Evolutionary conservation across 495 filamentous ascomycete genomes (phyloP).

Genomic region (Cryomyces minteri): DNA sequence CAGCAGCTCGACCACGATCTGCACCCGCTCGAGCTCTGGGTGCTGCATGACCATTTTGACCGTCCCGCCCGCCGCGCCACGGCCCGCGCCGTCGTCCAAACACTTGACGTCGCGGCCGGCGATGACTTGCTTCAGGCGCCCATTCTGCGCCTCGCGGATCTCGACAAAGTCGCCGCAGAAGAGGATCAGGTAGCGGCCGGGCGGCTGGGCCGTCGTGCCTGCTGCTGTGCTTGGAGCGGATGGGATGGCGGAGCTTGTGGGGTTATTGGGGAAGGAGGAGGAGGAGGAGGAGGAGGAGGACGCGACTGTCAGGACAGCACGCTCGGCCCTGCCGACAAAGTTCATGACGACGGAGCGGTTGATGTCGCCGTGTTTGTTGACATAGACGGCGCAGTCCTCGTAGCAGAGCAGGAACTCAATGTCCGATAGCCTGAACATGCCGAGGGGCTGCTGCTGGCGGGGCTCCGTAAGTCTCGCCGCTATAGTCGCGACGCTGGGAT

Average conservation of each 20-base stretch:
- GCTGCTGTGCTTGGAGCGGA: no score
- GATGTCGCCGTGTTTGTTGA: conserved; percentile 95
- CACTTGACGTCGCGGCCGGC: conserved; percentile 72
- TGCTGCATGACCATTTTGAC: conserved; percentile 94
- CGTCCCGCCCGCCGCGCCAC: conserved; percentile 26
- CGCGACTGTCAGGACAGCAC: conserved; percentile 52
- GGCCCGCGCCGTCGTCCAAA: conserved; percentile 59
- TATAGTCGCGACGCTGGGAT: conserved; percentile 60
- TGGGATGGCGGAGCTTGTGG: no score
- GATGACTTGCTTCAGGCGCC: conserved; percentile 82
- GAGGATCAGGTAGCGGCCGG: conserved; percentile 19
- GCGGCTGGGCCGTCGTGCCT: background rate
- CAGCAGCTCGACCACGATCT: conserved; percentile 81
- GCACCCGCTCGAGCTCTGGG: conserved; percentile 60
- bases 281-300: conserved; percentile 33
- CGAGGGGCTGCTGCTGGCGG: conserved; percentile 61
- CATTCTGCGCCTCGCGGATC: conserved; percentile 91
- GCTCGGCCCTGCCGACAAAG: conserved; percentile 78
- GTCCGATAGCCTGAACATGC: conserved; percentile 91
- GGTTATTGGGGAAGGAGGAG: conserved; percentile 25
- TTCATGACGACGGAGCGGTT: conserved; percentile 88
- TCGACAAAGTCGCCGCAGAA: conserved; percentile 88
- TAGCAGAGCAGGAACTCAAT: conserved; percentile 73
- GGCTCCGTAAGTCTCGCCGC: conserved; percentile 40
- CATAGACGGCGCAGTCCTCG: conserved; percentile 88